phyloP scores from a whole-genome alignment of 257 asterid genomes.

The Solanum virginianum region DNA sequence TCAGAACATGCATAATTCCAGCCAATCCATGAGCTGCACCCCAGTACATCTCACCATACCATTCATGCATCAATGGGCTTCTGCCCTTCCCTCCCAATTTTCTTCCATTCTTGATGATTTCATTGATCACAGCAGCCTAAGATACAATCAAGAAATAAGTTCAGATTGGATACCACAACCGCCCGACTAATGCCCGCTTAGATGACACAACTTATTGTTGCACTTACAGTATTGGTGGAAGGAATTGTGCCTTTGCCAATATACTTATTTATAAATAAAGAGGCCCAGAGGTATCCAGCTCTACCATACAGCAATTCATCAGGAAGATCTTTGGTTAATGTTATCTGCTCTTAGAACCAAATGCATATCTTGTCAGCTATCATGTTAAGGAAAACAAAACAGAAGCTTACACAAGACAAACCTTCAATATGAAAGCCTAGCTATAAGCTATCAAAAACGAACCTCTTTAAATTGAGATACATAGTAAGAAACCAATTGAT shows the following conservation, averaged over 20 bases:
- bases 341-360: constrained; percentile 32
- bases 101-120: constrained; percentile 43
- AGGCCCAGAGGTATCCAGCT: constrained; percentile 68
- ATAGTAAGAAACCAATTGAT: constrained; percentile 26
- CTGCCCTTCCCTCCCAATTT: constrained; percentile 29
- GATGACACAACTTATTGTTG: not conserved
- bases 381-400: not conserved
- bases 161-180: no score
- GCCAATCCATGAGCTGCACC: constrained; percentile 91
- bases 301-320: constrained; percentile 63
- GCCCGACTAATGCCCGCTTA: not conserved
- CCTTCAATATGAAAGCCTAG: not conserved
- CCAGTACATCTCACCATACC: constrained; percentile 60
- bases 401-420: not conserved
- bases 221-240: constrained; percentile 30
- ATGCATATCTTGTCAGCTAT: not conserved
- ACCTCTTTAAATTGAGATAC: constrained; percentile 50
- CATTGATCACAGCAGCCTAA: constrained; percentile 34
- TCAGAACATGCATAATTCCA: constrained; percentile 47
- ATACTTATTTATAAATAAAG: constrained; percentile 44
- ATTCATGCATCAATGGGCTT: constrained; percentile 60
- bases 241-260: constrained; percentile 42
- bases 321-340: constrained; percentile 36
- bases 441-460: not conserved
- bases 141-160: not conserved